phyloP scores from a whole-genome alignment of 192 early-diverging fungal species.

The Phlyctochytrium planicorne region DNA sequence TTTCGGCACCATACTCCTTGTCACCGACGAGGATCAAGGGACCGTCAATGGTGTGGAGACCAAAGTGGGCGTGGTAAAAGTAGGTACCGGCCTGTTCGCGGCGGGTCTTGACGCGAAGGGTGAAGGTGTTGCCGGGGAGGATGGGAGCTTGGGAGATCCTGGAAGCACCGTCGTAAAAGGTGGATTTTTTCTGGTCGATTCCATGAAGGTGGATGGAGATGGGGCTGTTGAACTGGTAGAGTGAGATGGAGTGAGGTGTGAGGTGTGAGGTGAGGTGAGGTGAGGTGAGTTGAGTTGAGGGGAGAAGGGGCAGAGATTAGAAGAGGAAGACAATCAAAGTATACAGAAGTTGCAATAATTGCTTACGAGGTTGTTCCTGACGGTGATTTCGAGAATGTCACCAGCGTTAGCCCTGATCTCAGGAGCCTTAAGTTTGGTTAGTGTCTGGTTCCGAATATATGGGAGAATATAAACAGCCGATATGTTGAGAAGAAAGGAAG shows the following conservation, averaged over 20 bases:
- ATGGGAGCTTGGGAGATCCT: slow-evolving; percentile 8
- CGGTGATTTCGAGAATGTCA: slow-evolving; percentile 3
- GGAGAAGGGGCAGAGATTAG: too few species aligned
- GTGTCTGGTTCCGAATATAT: background rate
- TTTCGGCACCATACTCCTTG: background rate
- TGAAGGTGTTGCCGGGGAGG: slow-evolving; percentile 3
- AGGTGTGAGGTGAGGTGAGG: too few species aligned
- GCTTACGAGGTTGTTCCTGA: slow-evolving; percentile 5
- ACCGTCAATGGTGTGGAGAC: background rate
- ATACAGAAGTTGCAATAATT: too few species aligned
- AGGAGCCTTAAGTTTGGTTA: background rate
- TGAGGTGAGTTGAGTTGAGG: too few species aligned
- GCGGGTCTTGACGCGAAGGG: background rate
- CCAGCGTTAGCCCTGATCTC: background rate
- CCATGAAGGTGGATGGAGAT: slow-evolving; percentile 63
- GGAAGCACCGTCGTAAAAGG: slow-evolving; percentile 16
- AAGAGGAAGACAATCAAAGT: too few species aligned
- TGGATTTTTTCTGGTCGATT: slow-evolving; percentile 68
- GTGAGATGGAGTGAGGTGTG: background rate
- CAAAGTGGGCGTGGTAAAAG: slow-evolving; percentile 3
- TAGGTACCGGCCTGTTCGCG: background rate
- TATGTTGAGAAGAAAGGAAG: background rate
- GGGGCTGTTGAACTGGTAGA: slow-evolving; percentile 31
- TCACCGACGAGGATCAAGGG: background rate
- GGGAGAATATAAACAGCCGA: background rate